Percentiles rank a stretch among this genome's conserved stretches.
These are phyloP conservation scores for Penicillium sp. DNA, from an alignment of 2,329 filamentous ascomycete species.

Conservation along the genomic window DNA sequence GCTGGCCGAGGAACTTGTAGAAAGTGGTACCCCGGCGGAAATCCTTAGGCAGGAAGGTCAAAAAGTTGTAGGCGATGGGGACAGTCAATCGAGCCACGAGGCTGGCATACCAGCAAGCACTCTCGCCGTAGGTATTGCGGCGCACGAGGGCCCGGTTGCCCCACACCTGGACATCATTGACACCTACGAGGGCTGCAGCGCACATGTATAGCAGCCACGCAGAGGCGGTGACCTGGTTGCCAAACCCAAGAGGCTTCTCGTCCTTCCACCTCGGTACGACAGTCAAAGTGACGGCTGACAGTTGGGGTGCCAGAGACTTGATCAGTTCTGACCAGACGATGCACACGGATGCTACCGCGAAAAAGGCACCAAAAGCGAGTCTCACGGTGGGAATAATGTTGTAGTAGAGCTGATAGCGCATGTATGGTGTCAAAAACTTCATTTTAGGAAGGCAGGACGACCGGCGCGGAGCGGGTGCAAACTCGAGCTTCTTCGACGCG, in stretches of 20 bases:
- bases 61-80: conserved; percentile 91
- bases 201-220: conserved; percentile 97
- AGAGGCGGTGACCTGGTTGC: conserved; percentile 78
- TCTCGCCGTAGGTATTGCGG: conserved; percentile 88
- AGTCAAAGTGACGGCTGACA: conserved; percentile 67
- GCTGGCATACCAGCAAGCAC: conserved; percentile 91
- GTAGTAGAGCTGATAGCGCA: conserved; percentile 74
- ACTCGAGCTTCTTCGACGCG: conserved; percentile 75
- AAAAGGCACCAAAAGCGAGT: conserved; percentile 63
- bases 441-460: conserved; percentile 55
- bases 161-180: conserved; percentile 97
- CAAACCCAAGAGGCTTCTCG: conserved; percentile 75
- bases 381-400: conserved; percentile 69
- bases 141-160: conserved; percentile 85
- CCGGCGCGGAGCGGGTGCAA: conserved; percentile 59
- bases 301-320: conserved; percentile 72
- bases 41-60: conserved; percentile 75
- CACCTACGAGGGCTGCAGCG: conserved; percentile 77
- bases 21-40: conserved; percentile 79
- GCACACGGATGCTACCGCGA: conserved; percentile 72
- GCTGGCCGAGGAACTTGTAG: conserved; percentile 77
- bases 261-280: conserved; percentile 67
- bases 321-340: conserved; percentile 94
- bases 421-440: conserved; percentile 72
- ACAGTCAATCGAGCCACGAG: conserved; percentile 92